Evolutionary conservation across 1,284 basidiomycete species (phyloP).

Genomic region (Peniophora sp.): DNA sequence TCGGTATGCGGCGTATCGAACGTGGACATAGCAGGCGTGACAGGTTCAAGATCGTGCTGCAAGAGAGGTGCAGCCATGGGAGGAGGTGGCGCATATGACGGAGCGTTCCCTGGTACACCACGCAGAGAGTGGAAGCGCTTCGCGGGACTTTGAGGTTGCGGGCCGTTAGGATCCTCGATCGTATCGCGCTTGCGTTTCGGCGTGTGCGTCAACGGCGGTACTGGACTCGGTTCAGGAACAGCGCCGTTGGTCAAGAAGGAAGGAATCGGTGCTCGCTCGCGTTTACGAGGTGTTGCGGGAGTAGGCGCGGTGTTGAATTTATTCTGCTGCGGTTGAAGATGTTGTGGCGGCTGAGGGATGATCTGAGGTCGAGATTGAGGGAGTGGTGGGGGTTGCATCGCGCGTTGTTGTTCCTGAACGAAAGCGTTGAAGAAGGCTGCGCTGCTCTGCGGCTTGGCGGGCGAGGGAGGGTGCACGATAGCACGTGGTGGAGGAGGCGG

Average conservation of each 20-base stretch:
- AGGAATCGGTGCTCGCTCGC: background rate
- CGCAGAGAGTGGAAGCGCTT: constrained; percentile 5
- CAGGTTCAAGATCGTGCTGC: too few relatives aligned
- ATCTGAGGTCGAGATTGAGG: constrained; percentile 1
- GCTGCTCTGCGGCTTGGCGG: constrained; percentile 26
- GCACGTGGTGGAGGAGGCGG: background rate
- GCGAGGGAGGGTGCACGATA: constrained; percentile 30
- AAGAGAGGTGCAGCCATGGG: too few relatives aligned
- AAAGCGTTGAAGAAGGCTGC: constrained; percentile 29
- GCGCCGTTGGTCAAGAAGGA: background rate
- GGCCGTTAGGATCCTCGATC: constrained; percentile 11
- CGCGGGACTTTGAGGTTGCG: constrained; percentile 6
- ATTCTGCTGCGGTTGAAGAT: background rate
- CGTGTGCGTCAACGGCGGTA: constrained; percentile 8
- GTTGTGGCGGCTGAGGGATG: background rate
- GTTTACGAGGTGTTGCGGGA: background rate
- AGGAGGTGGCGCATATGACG: constrained; percentile 4
- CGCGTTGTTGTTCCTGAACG: constrained; percentile 5
- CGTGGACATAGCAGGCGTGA: too few relatives aligned
- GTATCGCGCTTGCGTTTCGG: constrained; percentile 1
- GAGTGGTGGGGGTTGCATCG: constrained; percentile 6
- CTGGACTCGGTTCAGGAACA: background rate
- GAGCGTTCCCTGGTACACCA: constrained; percentile 9
- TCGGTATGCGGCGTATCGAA: background rate
- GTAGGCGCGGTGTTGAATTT: background rate